Evolutionary conservation across 2,329 filamentous ascomycete species (phyloP).

Genomic region (Colletotrichum sp.): DNA sequence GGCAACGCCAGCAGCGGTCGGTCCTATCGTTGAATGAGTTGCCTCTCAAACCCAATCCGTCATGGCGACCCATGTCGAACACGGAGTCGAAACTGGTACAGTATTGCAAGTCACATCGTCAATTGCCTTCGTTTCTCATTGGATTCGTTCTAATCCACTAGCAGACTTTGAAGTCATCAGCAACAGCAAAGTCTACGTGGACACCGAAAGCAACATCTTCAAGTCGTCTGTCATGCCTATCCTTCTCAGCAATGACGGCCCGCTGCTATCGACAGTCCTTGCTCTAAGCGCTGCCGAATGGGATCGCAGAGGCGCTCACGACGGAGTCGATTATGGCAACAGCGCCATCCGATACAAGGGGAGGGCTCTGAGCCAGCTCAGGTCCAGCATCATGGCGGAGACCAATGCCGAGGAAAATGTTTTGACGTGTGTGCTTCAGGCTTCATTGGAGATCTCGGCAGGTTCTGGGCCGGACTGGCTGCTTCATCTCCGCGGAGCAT

Average conservation of each 20-base stretch:
- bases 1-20: neutral
- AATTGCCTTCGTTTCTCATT: neutral
- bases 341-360: neutral
- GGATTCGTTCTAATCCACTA: neutral
- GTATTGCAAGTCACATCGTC: neutral
- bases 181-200: neutral
- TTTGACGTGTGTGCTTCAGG: slow-evolving; percentile 5
- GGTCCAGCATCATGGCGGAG: neutral
- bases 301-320: neutral
- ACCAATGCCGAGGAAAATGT: neutral
- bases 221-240: neutral
- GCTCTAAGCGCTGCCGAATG: neutral
- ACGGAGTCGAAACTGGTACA: neutral
- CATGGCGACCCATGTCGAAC: neutral
- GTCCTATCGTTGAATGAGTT: neutral
- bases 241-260: neutral
- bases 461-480: neutral
- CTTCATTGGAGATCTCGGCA: neutral
- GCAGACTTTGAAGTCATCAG: slow-evolving; percentile 6
- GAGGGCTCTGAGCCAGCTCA: neutral
- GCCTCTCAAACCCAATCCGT: neutral
- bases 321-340: neutral
- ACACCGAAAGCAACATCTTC: neutral
- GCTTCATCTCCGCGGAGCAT: neutral
- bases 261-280: neutral